Evolutionary conservation across 129 eudicot genomes (phyloP).

Genomic region (Chrysanthemum seticuspe): DNA sequence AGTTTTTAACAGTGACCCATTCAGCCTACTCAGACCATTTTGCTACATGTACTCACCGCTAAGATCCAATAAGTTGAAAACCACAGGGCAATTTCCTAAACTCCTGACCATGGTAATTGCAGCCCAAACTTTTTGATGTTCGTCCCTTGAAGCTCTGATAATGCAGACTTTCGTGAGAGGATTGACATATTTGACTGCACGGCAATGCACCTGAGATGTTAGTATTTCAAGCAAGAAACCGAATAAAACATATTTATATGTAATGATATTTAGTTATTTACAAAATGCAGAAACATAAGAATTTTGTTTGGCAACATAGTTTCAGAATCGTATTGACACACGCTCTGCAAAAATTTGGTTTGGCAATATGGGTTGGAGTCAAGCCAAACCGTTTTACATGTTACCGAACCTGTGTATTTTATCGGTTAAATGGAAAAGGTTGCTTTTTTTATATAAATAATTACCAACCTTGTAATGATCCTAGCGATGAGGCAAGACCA

Average conservation of each 20-base stretch:
- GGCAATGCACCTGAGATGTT: background rate
- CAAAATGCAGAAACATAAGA: too few species aligned
- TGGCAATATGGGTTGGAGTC: too few species aligned
- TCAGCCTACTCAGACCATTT: background rate
- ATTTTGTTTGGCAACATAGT: too few species aligned
- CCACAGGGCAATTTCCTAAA: slow-evolving; percentile 78
- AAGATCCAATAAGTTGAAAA: slow-evolving; percentile 76
- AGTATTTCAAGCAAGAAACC: slow-evolving; percentile 10
- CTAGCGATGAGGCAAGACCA: slow-evolving; percentile 77
- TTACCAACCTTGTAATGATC: slow-evolving; percentile 72
- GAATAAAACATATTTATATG: background rate
- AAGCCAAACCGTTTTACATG: too few species aligned
- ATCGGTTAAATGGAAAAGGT: background rate
- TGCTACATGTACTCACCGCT: slow-evolving; percentile 70
- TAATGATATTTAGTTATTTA: too few species aligned
- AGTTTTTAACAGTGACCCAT: background rate
- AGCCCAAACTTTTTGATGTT: slow-evolving; percentile 81
- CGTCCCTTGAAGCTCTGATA: slow-evolving; percentile 86
- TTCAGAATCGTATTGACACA: too few species aligned
- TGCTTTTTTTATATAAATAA: background rate
- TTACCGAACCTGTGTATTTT: too few species aligned
- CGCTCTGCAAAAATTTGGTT: too few species aligned
- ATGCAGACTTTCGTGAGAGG: slow-evolving; percentile 83
- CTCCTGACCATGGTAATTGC: slow-evolving; percentile 81
- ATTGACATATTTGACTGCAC: slow-evolving; percentile 88